Base-by-base conservation (phyloP, 2,329 filamentous ascomycete genomes). In the Fusarium anguioides region DNA sequence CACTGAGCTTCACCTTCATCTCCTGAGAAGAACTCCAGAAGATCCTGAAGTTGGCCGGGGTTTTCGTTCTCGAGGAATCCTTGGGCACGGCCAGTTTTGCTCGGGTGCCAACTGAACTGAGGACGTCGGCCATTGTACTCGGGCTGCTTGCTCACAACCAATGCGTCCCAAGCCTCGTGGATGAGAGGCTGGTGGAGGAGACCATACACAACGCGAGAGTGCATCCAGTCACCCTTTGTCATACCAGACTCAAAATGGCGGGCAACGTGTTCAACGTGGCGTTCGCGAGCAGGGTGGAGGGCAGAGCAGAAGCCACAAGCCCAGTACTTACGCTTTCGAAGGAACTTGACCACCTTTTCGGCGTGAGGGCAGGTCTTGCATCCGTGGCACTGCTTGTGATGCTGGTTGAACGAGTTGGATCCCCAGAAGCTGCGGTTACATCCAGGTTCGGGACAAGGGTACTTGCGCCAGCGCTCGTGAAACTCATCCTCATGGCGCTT, bases 401-500 rank as follows among this genome's bases (percentile, higher is more conserved):
- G 88, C 74, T 89, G 87, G 68, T 89, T 88, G 76, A 90, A 90
- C 6, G 87, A 88, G 74, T 90, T 90, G 68, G 87, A 86, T 11
- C 87, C 87, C 82, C 87, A 89, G 76, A 90, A 89, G 72, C 87
- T 87, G 70, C 88, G 86, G 75, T 89, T 89, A 77, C 89, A 91
- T 67, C 81, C 81, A 10, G 81, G 81, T 67, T 88, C 87, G 8
- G 88, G 87, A 71, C 88, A 90, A 14, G 87, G 87, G 75, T 89
- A 90, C 72, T 89, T 89, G 65, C 88, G 86, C 80, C 87, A 87
- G 53, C 88, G 86, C 79, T 90, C 88, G 76, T 90, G 88, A 72
- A 90, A 89, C 75, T 89, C 87, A 70, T 90, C 88, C 74, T 91
- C 87, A 75, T 91, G 89, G 29, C 87, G 84, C 76, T 89, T 89